Base-by-base conservation (phyloP, 345 rosid genomes). In the Eucalyptus polybractea region DNA sequence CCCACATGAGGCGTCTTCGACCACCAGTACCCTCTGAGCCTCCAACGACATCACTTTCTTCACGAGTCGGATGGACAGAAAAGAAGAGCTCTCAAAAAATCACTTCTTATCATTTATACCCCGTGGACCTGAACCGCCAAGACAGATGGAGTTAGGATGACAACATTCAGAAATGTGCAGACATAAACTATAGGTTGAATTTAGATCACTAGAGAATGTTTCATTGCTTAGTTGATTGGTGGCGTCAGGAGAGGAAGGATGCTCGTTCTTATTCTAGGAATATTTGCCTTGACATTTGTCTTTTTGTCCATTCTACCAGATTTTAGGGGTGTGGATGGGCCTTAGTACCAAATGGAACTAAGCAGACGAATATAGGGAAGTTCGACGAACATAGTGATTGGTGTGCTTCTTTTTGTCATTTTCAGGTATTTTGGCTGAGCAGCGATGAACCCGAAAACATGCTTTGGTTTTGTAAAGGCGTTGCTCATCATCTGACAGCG, bases 11-110 rank as follows among this genome's bases (percentile, higher is more conserved):
- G 94, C 93, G 58, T 94, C 96, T 67, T 90, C 90, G 72, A 93
- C 87, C 92, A 93, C 95, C 94, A 94, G 88, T 90, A 93, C 95
- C 89, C 91, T 90, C 87, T 90, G 90, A 80, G 49, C 87, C 87
- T 91, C 89, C 42, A 21, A 54, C 19, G 94, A 89, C 95, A 93
- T 93, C n/a, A 33, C 91, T 88, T 86, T 25, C 16, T 62, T 24
- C 29, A 76, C 29, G 13, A 76, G 29, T 76, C 47, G 3, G 3
- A 76, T 10, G 85, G 85, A 40, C 85, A 21, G 85, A 76, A 13
- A 76, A 76, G 85, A 76, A 40, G 85, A 76, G 85, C 85, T 76
- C 47, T 40, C 47, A 40, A 76, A 76, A 76, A 76, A 37, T 11
- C 15, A 4, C 85, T 40, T 37, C 45, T 22, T 72, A 72, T 17